Evolutionary conservation across 2,329 filamentous ascomycete species (phyloP).

Genomic region (Gnomoniopsis smithogilvyi): DNA sequence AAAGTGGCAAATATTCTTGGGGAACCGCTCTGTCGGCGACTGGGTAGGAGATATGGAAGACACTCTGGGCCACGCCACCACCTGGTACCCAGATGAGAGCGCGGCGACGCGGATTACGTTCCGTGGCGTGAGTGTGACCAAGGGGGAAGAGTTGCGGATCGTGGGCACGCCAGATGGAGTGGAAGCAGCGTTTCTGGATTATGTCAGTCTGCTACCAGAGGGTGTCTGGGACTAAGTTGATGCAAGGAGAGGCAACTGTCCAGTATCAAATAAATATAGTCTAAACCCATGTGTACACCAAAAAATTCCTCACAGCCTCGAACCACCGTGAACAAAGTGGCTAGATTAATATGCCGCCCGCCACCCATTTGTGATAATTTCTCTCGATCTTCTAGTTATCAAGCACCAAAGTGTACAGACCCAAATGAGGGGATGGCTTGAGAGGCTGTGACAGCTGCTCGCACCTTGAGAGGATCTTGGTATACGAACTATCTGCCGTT

Average conservation of each 20-base stretch:
- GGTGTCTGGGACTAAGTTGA: constrained; percentile 51
- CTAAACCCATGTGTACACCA: no score
- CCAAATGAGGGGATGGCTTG: no score
- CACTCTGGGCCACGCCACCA: constrained; percentile 54
- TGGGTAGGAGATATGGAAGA: constrained; percentile 62
- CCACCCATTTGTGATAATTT: no score
- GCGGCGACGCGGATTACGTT: constrained; percentile 63
- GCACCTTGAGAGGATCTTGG: no score
- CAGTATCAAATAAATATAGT: no score
- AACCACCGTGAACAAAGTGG: no score
- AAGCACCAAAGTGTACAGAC: no score
- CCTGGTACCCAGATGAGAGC: constrained; percentile 56
- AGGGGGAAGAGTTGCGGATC: constrained; percentile 52
- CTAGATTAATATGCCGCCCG: no score
- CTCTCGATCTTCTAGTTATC: no score
- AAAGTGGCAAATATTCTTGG: constrained; percentile 52
- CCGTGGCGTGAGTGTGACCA: constrained; percentile 41
- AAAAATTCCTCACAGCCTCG: no score
- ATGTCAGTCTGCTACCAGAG: constrained; percentile 58
- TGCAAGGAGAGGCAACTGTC: neutral
- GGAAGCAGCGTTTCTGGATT: constrained; percentile 66
- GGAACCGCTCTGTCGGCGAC: constrained; percentile 46
- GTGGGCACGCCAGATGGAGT: constrained; percentile 55
- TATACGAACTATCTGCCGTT: neutral
- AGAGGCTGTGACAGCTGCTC: neutral